Evolutionary conservation across 352 stramenopile genomes (phyloP).

Genomic region (Elongisporangium anandrum): DNA sequence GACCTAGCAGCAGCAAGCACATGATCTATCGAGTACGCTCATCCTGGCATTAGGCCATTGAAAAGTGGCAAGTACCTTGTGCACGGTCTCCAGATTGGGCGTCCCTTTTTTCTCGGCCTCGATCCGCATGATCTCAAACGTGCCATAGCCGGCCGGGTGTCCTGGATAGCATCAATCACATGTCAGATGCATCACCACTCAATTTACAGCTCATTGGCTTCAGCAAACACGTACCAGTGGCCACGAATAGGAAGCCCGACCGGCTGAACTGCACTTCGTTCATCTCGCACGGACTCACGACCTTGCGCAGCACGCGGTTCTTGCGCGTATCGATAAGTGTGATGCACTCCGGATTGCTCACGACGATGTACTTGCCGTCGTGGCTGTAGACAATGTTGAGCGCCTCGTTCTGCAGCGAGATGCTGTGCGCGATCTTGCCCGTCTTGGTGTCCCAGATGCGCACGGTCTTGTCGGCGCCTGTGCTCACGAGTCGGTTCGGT

Average conservation of each 20-base stretch:
- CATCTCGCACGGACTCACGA: slow-evolving; percentile 79
- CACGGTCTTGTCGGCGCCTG: slow-evolving; percentile 75
- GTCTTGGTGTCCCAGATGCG: slow-evolving; percentile 82
- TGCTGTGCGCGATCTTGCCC: slow-evolving; percentile 69
- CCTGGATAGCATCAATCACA: slow-evolving; percentile 14
- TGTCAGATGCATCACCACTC: neutral
- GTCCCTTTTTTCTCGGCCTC: slow-evolving; percentile 71
- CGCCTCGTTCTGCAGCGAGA: slow-evolving; percentile 67
- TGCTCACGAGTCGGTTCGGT: slow-evolving; percentile 58
- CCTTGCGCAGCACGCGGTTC: slow-evolving; percentile 64
- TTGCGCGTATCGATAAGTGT: slow-evolving; percentile 83
- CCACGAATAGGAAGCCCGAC: slow-evolving; percentile 74
- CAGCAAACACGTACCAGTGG: slow-evolving; percentile 39
- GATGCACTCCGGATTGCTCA: slow-evolving; percentile 68
- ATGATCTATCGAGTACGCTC: neutral
- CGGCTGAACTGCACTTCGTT: slow-evolving; percentile 85
- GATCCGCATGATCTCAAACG: slow-evolving; percentile 82
- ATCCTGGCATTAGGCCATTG: neutral
- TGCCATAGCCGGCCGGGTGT: slow-evolving; percentile 68
- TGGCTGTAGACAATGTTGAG: slow-evolving; percentile 79
- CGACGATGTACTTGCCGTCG: slow-evolving; percentile 80
- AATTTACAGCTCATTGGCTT: neutral
- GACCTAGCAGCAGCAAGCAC: slow-evolving; percentile 23
- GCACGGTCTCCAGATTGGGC: slow-evolving; percentile 77
- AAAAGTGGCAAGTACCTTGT: slow-evolving; percentile 42